phyloP scores from a whole-genome alignment of 768 basidiomycete genomes.

The Lactarius psammicola region DNA sequence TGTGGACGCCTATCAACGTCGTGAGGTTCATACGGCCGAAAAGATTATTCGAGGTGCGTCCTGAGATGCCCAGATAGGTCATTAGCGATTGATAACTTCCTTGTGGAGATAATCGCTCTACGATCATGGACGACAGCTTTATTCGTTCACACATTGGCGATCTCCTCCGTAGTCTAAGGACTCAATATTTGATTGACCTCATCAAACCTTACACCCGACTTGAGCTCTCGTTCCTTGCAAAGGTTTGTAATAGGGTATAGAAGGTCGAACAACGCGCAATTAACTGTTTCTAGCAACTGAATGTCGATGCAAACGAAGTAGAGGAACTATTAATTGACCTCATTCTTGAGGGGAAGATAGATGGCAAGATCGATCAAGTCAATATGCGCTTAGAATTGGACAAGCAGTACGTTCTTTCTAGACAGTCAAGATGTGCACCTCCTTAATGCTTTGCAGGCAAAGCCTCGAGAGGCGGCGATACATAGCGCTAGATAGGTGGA shows the following conservation, averaged over 20 bases:
- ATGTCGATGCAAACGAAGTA: conserved; percentile 87
- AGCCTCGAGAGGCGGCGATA: conserved; percentile 87
- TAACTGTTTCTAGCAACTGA: conserved; percentile 74
- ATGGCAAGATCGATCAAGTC: conserved; percentile 96
- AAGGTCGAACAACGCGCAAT: too few relatives aligned
- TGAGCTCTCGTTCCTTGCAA: conserved; percentile 89
- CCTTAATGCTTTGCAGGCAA: conserved; percentile 50
- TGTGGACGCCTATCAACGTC: conserved; percentile 93
- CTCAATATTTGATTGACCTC: conserved; percentile 95
- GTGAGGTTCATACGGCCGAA: conserved; percentile 97
- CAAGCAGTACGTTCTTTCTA: conserved; percentile 56
- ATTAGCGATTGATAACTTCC: conserved; percentile 7
- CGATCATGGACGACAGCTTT: conserved; percentile 95
- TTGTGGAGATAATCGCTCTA: conserved; percentile 77
- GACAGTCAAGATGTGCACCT: conserved; percentile 1
- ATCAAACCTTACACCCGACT: conserved; percentile 97
- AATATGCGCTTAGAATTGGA: conserved; percentile 91
- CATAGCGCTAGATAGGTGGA: conserved; percentile 77
- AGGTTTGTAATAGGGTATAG: conserved; percentile 47
- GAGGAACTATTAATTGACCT: conserved; percentile 92
- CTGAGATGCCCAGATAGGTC: background rate
- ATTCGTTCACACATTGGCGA: conserved; percentile 96
- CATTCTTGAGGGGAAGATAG: conserved; percentile 95
- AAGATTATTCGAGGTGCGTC: conserved; percentile 80
- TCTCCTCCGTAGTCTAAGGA: conserved; percentile 87